Base-by-base conservation (phyloP, 805 yeast species). In the Spathaspora sp. region DNA sequence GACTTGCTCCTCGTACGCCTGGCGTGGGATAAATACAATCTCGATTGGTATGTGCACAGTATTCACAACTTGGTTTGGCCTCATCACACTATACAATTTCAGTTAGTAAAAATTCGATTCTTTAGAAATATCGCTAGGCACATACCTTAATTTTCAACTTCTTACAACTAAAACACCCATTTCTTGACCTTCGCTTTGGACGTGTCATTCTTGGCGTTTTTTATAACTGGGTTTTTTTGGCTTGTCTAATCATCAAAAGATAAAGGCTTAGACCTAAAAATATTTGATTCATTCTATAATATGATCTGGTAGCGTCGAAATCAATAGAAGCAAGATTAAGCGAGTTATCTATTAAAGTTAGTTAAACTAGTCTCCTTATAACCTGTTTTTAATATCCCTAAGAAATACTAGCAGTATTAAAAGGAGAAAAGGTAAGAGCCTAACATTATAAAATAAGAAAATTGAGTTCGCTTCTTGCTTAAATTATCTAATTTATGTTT, bases 131-230 rank as follows among this genome's bases (percentile, higher is more conserved):
- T 42, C 9, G 14, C n/a, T 16, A 11, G 18, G 5, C 8, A 60
- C 70, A 28, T 62, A 67, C 70, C 57, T 68, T 68, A 40, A 68
- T 68, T 46, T 61, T 60, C 47, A 68, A 57, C 49, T 57, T 58
- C 52, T 65, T 65, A 54, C 73, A 68, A 55, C 70, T 68, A 19
- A 58, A 29, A 48, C 73, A 68, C 6, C 72, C 69, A 29, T 61
- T 63, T 18, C 66, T 55, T 12, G 68, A 63, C 31, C 63, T 45
- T 28, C 44, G 51, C 16, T 19, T 47, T 10, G 40, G 9, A 5
- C 40, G 40, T n/a, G 40, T 35, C 40, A 35, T 35, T 35, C 14
- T 6, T 23, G 26, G 26, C 26, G 26, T 23, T 23, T 6, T 23
- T 4, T 23, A 23, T n/a, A 23, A 23, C 26, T n/a, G n/a, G 26